Base-by-base conservation (phyloP, 768 basidiomycete genomes). In the Lenzites betulinus region DNA sequence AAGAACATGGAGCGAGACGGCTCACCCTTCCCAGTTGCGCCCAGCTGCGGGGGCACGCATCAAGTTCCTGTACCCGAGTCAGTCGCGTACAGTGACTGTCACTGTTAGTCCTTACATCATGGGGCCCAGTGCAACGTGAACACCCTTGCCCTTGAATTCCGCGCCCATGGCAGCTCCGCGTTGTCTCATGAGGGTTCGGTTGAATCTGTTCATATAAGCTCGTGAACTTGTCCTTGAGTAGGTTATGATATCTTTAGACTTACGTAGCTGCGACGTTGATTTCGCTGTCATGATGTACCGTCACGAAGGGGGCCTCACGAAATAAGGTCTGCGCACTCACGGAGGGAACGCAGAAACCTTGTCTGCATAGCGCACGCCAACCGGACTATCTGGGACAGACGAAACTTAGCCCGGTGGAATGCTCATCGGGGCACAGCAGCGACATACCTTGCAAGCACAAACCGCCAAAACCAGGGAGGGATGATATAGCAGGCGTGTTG, bases 1-100 rank as follows among this genome's bases (percentile, higher is more conserved):
- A 69, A 12, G 94, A 76, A 74, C 84, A 95, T 0, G 93, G 91
- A 70, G 95, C 93, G 6, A 81, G 90, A 28, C 92, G 92, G 53
- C 62, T 43, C 89, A 94, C 39, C 92, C 92, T 78, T 96, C 94
- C 91, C 92, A 96, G 73, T 94, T 93, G 26, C 94, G 80, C 15
- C 94, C 94, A 5, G 89, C 91, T 51, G 82, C 77, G 65, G 58
- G 78, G 0, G 58, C 59, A n/a, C 68, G 68, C 66, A 66, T 66
- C 38, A 62, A 38, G 53, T 65, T 61, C 57, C 63, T 64, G 35
- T 3, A 20, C 0, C 18, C n/a, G 9, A 1, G 15, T 49, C 12
- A 57, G n/a, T 16, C 11, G 18, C 16, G 16, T 23, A 7, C 3
- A 39, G 76, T 11, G 15, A 16, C 18, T 16, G n/a, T 30, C 3